Conservation (phyloP, 306 rosid genomes). For the Myrica gale region DNA sequence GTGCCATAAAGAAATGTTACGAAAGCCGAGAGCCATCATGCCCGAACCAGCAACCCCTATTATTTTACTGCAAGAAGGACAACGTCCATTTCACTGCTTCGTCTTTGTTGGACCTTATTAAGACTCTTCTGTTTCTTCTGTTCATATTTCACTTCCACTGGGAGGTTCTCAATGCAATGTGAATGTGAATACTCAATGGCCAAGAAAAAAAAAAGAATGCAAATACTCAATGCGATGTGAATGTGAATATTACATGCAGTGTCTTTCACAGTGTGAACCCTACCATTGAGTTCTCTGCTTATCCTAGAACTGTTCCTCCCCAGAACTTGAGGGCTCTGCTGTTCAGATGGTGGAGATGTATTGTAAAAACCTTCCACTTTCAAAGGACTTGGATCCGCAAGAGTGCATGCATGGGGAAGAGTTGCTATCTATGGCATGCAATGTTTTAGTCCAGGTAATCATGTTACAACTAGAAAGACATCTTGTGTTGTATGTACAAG, state of each 20-base stretch:
- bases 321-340: conserved; percentile 75
- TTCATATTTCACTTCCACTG: background rate
- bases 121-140: background rate
- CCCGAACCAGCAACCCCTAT: too few species aligned
- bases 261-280: conserved; percentile 15
- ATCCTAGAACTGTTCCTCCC: conserved; percentile 37
- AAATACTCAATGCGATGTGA: background rate
- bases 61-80: too few species aligned
- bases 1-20: too few species aligned
- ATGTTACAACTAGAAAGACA: background rate
- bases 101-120: background rate
- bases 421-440: conserved; percentile 69
- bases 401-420: conserved; percentile 93
- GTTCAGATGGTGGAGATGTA: conserved; percentile 76
- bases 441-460: conserved; percentile 77
- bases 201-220: too few species aligned
- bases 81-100: too few species aligned
- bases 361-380: conserved; percentile 79
- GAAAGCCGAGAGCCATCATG: too few species aligned
- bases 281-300: conserved; percentile 29
- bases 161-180: background rate
- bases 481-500: background rate
- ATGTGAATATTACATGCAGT: background rate
- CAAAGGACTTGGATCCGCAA: conserved; percentile 88
- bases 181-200: too few species aligned